phyloP scores from a whole-genome alignment of 2,329 filamentous ascomycete species.

The Lachnellula arida region DNA sequence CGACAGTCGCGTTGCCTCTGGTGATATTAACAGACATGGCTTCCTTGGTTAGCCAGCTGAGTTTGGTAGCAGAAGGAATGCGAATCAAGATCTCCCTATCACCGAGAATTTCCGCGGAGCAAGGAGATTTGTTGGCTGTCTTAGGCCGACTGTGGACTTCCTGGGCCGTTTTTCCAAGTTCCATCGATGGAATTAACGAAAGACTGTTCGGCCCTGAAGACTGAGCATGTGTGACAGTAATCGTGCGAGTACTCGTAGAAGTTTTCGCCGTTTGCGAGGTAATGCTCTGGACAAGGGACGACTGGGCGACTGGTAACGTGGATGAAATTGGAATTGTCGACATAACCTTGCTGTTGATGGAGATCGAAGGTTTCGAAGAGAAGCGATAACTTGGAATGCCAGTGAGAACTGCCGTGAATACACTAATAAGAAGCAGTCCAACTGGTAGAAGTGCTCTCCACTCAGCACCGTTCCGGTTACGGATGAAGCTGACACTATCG shows the following conservation, averaged over 20 bases:
- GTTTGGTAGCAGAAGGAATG: slow-evolving; percentile 47
- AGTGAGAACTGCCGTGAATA: slow-evolving; percentile 20
- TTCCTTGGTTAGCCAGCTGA: slow-evolving; percentile 51
- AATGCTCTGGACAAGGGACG: slow-evolving; percentile 15
- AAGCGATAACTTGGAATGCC: slow-evolving; percentile 19
- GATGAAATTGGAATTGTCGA: slow-evolving; percentile 23
- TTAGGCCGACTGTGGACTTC: slow-evolving; percentile 12
- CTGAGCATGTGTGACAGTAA: slow-evolving; percentile 32
- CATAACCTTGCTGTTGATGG: slow-evolving; percentile 31
- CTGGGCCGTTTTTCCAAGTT: slow-evolving; percentile 26
- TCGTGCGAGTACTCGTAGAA: slow-evolving; percentile 28
- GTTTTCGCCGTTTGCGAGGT: slow-evolving; percentile 24
- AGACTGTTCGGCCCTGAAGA: slow-evolving; percentile 34
- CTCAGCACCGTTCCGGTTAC: slow-evolving; percentile 14
- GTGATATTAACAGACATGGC: slow-evolving; percentile 53
- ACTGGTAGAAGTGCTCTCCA: slow-evolving; percentile 26
- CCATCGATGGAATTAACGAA: slow-evolving; percentile 39
- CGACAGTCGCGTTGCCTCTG: slow-evolving; percentile 43
- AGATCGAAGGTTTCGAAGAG: slow-evolving; percentile 25
- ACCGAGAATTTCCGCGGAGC: slow-evolving; percentile 42
- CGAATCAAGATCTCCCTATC: slow-evolving; percentile 50
- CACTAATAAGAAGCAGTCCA: slow-evolving; percentile 23
- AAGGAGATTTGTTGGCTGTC: slow-evolving; percentile 32
- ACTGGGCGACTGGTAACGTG: slow-evolving; percentile 19
- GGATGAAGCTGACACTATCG: slow-evolving; percentile 19